Conservation (phyloP, 2,329 filamentous ascomycete genomes). For the Penicillium sp. region DNA sequence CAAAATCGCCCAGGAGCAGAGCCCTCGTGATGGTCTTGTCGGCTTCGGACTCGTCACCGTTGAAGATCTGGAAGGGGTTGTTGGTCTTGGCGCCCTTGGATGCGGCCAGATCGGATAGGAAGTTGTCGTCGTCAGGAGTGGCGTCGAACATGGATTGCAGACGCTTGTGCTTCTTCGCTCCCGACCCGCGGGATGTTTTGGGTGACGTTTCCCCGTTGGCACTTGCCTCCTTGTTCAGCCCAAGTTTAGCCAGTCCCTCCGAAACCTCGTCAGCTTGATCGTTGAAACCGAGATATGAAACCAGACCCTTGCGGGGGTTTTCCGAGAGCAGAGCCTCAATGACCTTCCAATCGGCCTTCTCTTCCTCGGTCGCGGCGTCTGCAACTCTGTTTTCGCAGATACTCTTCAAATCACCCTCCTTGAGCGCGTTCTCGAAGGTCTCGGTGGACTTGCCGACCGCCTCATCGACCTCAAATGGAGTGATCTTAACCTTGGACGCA, state of each 20-base stretch:
- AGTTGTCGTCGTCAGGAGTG: slow-evolving; percentile 76
- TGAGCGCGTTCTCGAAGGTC: slow-evolving; percentile 82
- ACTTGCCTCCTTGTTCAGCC: slow-evolving; percentile 44
- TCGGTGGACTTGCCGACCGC: slow-evolving; percentile 82
- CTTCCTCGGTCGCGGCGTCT: slow-evolving; percentile 79
- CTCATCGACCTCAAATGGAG: slow-evolving; percentile 86
- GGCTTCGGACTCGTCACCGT: slow-evolving; percentile 78
- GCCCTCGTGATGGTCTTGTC: slow-evolving; percentile 88
- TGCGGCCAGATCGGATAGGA: slow-evolving; percentile 81
- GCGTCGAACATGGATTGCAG: slow-evolving; percentile 82
- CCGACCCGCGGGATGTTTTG: slow-evolving; percentile 54
- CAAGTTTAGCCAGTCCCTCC: slow-evolving; percentile 49
- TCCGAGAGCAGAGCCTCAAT: slow-evolving; percentile 85
- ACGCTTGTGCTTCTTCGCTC: slow-evolving; percentile 63
- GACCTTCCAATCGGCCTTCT: slow-evolving; percentile 95
- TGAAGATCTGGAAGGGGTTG: slow-evolving; percentile 89
- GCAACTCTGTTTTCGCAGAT: slow-evolving; percentile 82
- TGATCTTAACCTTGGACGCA: slow-evolving; percentile 79
- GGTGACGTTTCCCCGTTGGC: slow-evolving; percentile 51
- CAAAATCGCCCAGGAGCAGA: slow-evolving; percentile 87
- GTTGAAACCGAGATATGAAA: slow-evolving; percentile 88
- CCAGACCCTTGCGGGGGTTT: slow-evolving; percentile 82
- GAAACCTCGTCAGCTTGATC: slow-evolving; percentile 60
- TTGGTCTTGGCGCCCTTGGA: slow-evolving; percentile 93
- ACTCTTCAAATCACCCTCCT: slow-evolving; percentile 73